Percentiles rank a stretch among this genome's conserved stretches.
These are phyloP conservation scores for Artomyces pyxidatus DNA, from an alignment of 768 basidiomycete species.

Conservation along the genomic window DNA sequence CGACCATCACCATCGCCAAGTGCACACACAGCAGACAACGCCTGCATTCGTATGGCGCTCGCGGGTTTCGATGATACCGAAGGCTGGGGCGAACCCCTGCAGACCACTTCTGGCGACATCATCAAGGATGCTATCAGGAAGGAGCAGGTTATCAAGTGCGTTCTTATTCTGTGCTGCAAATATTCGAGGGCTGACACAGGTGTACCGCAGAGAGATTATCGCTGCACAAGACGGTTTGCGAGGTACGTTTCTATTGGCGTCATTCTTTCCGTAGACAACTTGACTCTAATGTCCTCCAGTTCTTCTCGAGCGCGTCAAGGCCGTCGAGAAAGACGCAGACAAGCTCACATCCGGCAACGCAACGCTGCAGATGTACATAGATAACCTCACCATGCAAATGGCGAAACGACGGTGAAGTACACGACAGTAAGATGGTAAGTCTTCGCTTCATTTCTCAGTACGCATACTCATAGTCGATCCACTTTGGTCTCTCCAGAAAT, in stretches of 20 bases:
- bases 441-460: too few relatives aligned
- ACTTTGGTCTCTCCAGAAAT: constrained; percentile 40
- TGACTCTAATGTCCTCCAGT: constrained; percentile 38
- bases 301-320: constrained; percentile 56
- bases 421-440: too few relatives aligned
- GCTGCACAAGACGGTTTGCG: constrained; percentile 72
- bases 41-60: not conserved
- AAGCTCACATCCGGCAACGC: constrained; percentile 73
- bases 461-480: constrained; percentile 48
- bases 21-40: not conserved
- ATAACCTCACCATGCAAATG: constrained; percentile 84
- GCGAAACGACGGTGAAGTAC: constrained; percentile 58
- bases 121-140: constrained; percentile 72
- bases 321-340: constrained; percentile 71
- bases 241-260: constrained; percentile 37
- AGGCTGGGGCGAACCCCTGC: constrained; percentile 19
- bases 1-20: not conserved
- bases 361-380: constrained; percentile 83
- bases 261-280: too few relatives aligned
- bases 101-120: constrained; percentile 44
- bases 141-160: constrained; percentile 71
- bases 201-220: constrained; percentile 51
- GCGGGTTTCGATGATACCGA: constrained; percentile 13
- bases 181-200: not conserved
- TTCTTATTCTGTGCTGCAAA: constrained; percentile 1